Conservation (phyloP, 192 early-diverging fungal genomes). For the Linnemannia elongata region DNA sequence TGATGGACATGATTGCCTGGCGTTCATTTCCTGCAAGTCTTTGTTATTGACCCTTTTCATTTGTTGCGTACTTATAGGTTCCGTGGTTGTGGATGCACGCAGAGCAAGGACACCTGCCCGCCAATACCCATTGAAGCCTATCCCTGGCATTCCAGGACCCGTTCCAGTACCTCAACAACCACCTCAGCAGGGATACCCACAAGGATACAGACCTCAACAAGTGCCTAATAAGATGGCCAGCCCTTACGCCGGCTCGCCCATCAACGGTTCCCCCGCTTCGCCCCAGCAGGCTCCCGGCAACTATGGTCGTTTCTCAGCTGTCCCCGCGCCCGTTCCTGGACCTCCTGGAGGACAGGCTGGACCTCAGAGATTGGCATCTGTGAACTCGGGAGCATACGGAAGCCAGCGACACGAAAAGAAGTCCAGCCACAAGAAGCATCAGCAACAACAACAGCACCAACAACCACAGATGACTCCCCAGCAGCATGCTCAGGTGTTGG, state of each 20-base stretch:
- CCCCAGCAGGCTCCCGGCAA: slow-evolving; percentile 32
- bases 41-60: not conserved
- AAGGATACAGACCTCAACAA: slow-evolving; percentile 20
- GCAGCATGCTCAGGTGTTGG: slow-evolving; percentile 37
- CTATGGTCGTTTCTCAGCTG: slow-evolving; percentile 29
- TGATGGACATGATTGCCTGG: not conserved
- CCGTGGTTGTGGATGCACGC: slow-evolving; percentile 47
- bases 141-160: slow-evolving; percentile 13
- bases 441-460: slow-evolving; percentile 29
- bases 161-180: slow-evolving; percentile 19
- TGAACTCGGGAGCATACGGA: slow-evolving; percentile 28
- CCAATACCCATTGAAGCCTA: slow-evolving; percentile 44
- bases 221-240: slow-evolving; percentile 20
- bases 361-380: slow-evolving; percentile 37
- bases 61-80: slow-evolving; percentile 12
- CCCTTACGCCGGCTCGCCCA: slow-evolving; percentile 23
- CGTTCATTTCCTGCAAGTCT: not conserved
- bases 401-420: slow-evolving; percentile 50
- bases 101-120: slow-evolving; percentile 45
- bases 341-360: slow-evolving; percentile 19
- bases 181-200: slow-evolving; percentile 17
- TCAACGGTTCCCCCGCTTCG: slow-evolving; percentile 25
- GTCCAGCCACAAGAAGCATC: slow-evolving; percentile 50
- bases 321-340: slow-evolving; percentile 19
- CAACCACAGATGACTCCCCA: slow-evolving; percentile 43